Conservation (phyloP, 2,329 filamentous ascomycete species). For the Colletotrichum neosansevieriae region DNA sequence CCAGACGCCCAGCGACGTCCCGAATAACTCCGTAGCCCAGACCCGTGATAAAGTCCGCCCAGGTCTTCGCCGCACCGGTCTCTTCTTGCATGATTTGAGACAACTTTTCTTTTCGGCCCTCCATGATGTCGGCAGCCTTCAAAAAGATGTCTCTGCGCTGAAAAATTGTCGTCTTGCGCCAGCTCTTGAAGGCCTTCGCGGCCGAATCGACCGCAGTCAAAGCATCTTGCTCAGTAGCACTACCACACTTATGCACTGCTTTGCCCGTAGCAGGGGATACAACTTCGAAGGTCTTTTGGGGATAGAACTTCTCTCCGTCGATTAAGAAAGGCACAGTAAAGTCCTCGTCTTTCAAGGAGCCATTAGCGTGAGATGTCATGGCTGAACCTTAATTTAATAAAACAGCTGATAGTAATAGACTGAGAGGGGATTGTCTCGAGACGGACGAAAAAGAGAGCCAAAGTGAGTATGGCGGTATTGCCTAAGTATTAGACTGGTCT, state of each 20-base stretch:
- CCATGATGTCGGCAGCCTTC: conserved; percentile 70
- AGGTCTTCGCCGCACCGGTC: conserved; percentile 46
- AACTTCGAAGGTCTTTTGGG: conserved; percentile 66
- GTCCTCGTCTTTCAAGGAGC: not conserved
- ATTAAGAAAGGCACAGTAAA: conserved; percentile 56
- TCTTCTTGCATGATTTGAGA: conserved; percentile 63
- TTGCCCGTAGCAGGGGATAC: conserved; percentile 65
- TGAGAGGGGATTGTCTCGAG: not conserved
- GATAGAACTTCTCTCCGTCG: conserved; percentile 58
- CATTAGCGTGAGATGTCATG: conserved; percentile 26
- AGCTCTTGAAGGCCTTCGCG: conserved; percentile 70
- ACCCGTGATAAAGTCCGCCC: conserved; percentile 51
- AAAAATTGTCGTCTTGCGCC: conserved; percentile 69
- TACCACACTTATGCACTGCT: conserved; percentile 67
- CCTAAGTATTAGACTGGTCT: too few relatives aligned
- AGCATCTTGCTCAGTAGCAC: conserved; percentile 65
- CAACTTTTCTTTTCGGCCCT: conserved; percentile 65
- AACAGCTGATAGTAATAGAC: not conserved
- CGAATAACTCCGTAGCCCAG: conserved; percentile 49
- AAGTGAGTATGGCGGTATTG: too few relatives aligned
- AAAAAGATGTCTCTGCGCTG: conserved; percentile 72
- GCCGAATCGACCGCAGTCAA: conserved; percentile 62
- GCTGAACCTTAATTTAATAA: conserved; percentile 11
- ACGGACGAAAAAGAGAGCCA: not conserved
- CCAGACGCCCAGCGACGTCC: conserved; percentile 54